These are phyloP conservation scores for Debaryomyces nepalensis DNA, from an alignment of 1,139 yeast genomes.

Conservation along the genomic window DNA sequence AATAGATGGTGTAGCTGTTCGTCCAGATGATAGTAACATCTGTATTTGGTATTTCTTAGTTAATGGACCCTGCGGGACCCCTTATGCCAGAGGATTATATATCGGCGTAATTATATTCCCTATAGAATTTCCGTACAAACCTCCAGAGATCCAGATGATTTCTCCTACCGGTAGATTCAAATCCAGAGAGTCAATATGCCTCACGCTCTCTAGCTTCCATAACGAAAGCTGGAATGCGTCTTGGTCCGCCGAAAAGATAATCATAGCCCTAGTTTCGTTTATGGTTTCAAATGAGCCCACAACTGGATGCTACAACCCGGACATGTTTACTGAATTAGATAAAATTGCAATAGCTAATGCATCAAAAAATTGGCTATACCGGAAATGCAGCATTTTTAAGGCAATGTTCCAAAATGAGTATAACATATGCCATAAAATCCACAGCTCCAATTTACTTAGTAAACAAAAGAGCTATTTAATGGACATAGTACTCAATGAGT, in stretches of 20 bases:
- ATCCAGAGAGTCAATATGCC: constrained; percentile 18
- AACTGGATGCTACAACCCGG: constrained; percentile 15
- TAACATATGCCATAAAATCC: constrained; percentile 10
- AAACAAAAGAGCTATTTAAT: background rate
- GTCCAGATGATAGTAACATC: constrained; percentile 20
- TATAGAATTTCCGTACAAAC: constrained; percentile 19
- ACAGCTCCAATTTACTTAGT: background rate
- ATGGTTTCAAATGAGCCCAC: constrained; percentile 21
- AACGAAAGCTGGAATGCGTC: constrained; percentile 22
- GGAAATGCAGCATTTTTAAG: constrained; percentile 18
- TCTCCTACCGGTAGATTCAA: constrained; percentile 22
- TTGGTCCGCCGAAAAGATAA: constrained; percentile 23
- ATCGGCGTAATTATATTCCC: constrained; percentile 24
- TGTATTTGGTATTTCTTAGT: constrained; percentile 24
- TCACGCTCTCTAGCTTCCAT: constrained; percentile 21
- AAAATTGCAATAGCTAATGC: constrained; percentile 13
- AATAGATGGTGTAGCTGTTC: constrained; percentile 18
- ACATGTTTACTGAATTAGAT: background rate
- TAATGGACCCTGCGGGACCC: constrained; percentile 20
- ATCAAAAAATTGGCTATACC: constrained; percentile 21
- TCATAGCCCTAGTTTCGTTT: constrained; percentile 22
- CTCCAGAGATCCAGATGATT: constrained; percentile 25
- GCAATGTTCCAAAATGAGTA: constrained; percentile 19
- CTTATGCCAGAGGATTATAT: constrained; percentile 22
- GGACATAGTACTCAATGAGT: constrained; percentile 9